Conservation (phyloP, 106 monocot genomes). For the Allium fistulosum region DNA sequence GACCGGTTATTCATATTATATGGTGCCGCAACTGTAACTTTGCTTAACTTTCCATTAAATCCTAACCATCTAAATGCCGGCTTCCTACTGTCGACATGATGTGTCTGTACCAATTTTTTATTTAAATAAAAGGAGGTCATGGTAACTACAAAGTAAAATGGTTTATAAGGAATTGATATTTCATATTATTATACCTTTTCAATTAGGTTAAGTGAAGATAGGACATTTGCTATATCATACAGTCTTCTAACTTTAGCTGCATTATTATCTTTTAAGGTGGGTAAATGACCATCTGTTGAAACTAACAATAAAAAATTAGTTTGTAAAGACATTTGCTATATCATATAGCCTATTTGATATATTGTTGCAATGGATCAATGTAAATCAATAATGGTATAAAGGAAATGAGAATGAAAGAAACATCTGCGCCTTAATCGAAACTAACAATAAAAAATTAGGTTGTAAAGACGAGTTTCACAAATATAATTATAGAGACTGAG, state of each 20-base stretch:
- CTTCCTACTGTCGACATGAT: slow-evolving; percentile 62
- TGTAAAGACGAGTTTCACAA: too few relatives aligned
- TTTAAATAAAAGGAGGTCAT: neutral
- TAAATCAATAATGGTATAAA: too few relatives aligned
- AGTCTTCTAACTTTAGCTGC: slow-evolving; percentile 81
- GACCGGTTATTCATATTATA: slow-evolving; percentile 32
- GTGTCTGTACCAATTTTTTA: slow-evolving; percentile 36
- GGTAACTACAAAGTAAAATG: neutral
- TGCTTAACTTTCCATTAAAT: slow-evolving; percentile 19
- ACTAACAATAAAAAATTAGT: neutral
- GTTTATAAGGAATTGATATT: neutral
- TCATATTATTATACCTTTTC: slow-evolving; percentile 52
- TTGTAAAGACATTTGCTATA: slow-evolving; percentile 33
- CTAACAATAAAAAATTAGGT: too few relatives aligned
- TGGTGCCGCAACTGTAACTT: slow-evolving; percentile 26
- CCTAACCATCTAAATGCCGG: slow-evolving; percentile 95
- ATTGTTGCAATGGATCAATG: too few relatives aligned
- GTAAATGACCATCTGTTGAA: neutral
- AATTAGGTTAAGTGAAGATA: slow-evolving; percentile 82
- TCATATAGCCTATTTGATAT: slow-evolving; percentile 32
- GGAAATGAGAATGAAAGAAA: too few relatives aligned
- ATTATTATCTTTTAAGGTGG: slow-evolving; percentile 22
- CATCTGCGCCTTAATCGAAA: too few relatives aligned
- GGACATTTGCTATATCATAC: slow-evolving; percentile 95
- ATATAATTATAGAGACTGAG: too few relatives aligned